Conservation (phyloP, 352 stramenopile genomes). For the Discostella stelligera region DNA sequence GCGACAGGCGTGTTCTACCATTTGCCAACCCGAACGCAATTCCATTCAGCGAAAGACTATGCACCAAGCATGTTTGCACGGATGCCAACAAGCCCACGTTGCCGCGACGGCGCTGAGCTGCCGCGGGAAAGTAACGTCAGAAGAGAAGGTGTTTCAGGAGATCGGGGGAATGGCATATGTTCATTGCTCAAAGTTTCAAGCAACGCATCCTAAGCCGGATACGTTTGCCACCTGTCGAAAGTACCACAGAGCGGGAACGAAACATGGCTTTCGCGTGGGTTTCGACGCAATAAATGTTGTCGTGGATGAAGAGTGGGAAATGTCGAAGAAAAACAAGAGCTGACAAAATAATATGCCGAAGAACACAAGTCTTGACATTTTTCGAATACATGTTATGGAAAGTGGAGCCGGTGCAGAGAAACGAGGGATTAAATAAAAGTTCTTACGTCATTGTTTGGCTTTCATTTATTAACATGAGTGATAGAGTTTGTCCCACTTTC, state of each 20-base stretch:
- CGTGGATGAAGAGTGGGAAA: constrained; percentile 43
- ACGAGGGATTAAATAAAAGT: neutral
- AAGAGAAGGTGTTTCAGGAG: constrained; percentile 40
- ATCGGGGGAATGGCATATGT: constrained; percentile 43
- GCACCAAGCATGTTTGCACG: constrained; percentile 46
- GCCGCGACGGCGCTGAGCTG: constrained; percentile 35
- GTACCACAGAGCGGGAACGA: constrained; percentile 45
- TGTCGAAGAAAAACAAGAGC: neutral
- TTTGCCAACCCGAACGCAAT: constrained; percentile 48
- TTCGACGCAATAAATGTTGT: constrained; percentile 27
- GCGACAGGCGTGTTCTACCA: constrained; percentile 37
- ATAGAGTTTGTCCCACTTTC: neutral
- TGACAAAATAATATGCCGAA: neutral
- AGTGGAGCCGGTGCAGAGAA: neutral
- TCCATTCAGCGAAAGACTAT: constrained; percentile 56
- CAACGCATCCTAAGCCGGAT: constrained; percentile 42
- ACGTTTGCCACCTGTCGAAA: constrained; percentile 51
- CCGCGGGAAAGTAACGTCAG: constrained; percentile 25
- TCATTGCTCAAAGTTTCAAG: constrained; percentile 49
- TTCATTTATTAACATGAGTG: neutral
- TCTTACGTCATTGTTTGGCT: neutral
- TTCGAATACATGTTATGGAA: neutral
- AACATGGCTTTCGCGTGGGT: constrained; percentile 33
- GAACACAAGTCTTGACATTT: neutral
- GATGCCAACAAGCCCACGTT: constrained; percentile 45